Evolutionary conservation across 1,139 yeast species (phyloP).

Genomic region (Scheffersomyces titani): DNA sequence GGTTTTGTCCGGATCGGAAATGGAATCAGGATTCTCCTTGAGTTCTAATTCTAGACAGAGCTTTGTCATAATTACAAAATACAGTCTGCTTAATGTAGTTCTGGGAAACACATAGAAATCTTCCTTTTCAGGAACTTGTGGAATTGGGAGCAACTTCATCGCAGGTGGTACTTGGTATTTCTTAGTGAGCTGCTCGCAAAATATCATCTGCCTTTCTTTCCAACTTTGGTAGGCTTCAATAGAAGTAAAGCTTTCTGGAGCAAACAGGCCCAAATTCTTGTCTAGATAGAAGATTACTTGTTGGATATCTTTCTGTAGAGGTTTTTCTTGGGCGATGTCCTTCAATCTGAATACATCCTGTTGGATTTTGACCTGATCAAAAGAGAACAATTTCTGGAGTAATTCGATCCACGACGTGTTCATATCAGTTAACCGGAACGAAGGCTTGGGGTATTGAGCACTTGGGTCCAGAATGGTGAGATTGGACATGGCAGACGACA

Average conservation of each 20-base stretch:
- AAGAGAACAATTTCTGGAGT: slow-evolving; percentile 41
- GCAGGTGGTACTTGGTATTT: slow-evolving; percentile 43
- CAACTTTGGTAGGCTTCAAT: slow-evolving; percentile 48
- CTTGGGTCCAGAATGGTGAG: slow-evolving; percentile 5
- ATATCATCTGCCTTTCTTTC: slow-evolving; percentile 48
- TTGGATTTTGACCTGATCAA: slow-evolving; percentile 46
- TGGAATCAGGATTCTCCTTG: slow-evolving; percentile 14
- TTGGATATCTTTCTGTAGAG: slow-evolving; percentile 47
- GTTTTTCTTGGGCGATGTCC: slow-evolving; percentile 43
- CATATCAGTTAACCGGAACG: slow-evolving; percentile 52
- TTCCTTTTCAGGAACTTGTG: slow-evolving; percentile 32
- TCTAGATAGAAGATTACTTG: slow-evolving; percentile 39
- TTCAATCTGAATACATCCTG: slow-evolving; percentile 48
- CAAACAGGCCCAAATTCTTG: slow-evolving; percentile 42
- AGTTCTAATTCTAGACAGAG: slow-evolving; percentile 29
- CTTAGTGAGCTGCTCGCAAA: slow-evolving; percentile 36
- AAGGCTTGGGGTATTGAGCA: slow-evolving; percentile 39
- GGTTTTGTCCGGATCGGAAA: slow-evolving; percentile 21
- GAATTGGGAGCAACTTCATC: slow-evolving; percentile 30
- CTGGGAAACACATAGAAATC: slow-evolving; percentile 47
- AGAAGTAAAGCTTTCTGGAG: slow-evolving; percentile 43
- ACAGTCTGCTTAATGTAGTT: slow-evolving; percentile 29
- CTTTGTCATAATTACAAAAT: slow-evolving; percentile 27
- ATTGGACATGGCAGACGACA: slow-evolving; percentile 10
- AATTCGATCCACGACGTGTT: slow-evolving; percentile 39